A percentile compares a stretch with the other conserved stretches of the same genome.
These are phyloP conservation scores for Oryza nivara DNA, from an alignment of 176 grass and related monocot genomes.

Conservation along the genomic window DNA sequence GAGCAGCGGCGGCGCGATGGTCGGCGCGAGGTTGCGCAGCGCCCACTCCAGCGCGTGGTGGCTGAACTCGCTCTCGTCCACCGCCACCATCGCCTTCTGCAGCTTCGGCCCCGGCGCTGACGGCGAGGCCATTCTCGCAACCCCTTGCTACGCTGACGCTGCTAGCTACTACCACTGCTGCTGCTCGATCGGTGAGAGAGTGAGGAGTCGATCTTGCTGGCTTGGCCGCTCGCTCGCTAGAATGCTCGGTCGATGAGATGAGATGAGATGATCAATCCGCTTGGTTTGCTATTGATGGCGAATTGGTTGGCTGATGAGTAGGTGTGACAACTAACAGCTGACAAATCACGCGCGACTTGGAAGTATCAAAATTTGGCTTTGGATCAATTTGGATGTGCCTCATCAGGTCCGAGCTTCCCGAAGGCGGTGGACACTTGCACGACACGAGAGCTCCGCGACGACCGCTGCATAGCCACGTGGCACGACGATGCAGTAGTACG, in stretches of 20 bases:
- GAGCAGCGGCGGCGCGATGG: constrained; percentile 45
- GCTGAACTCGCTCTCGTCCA: constrained; percentile 69
- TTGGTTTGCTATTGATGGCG: not conserved
- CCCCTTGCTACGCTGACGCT: not conserved
- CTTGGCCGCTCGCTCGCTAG: too few relatives aligned
- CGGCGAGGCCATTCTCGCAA: constrained; percentile 5
- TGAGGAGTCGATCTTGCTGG: too few relatives aligned
- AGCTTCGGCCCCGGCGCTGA: not conserved
- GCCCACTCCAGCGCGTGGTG: constrained; percentile 54
- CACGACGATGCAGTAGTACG: not conserved
- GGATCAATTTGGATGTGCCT: not conserved
- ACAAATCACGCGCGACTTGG: not conserved
- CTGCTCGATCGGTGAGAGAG: too few relatives aligned
- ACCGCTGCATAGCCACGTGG: not conserved
- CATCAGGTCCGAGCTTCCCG: not conserved
- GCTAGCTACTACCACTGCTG: too few relatives aligned
- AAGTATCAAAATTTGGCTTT: not conserved
- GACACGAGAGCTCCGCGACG: not conserved
- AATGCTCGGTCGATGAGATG: too few relatives aligned
- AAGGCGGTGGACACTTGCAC: not conserved
- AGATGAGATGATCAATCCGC: not conserved
- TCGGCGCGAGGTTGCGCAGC: constrained; percentile 44
- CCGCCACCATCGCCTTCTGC: constrained; percentile 65
- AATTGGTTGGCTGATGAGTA: not conserved
- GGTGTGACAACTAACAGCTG: not conserved